Evolutionary conservation across 257 asterid genomes (phyloP).

Genomic region (Echium plantagineum): DNA sequence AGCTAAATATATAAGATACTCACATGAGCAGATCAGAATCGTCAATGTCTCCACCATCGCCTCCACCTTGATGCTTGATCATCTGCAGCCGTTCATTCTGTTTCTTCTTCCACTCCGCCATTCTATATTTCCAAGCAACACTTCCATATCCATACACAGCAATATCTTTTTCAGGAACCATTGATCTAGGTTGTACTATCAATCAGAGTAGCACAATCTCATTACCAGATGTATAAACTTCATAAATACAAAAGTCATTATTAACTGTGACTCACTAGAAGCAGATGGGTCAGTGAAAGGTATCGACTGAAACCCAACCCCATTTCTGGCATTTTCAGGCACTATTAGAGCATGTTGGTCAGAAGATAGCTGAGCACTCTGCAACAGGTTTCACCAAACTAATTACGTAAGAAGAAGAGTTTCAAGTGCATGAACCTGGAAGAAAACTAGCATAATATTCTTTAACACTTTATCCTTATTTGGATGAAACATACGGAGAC

Average conservation of each 20-base stretch:
- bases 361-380: slow-evolving; percentile 39
- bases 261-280: slow-evolving; percentile 32
- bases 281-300: slow-evolving; percentile 28
- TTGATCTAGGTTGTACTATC: slow-evolving; percentile 58
- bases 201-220: neutral
- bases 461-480: no score
- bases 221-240: neutral
- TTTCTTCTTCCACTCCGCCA: slow-evolving; percentile 99
- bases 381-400: slow-evolving; percentile 8
- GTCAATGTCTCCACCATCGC: slow-evolving; percentile 86
- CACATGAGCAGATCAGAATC: slow-evolving; percentile 37
- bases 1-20: slow-evolving; percentile 8
- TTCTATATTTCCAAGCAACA: slow-evolving; percentile 99
- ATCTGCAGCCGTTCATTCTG: slow-evolving; percentile 76
- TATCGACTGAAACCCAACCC: slow-evolving; percentile 26
- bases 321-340: slow-evolving; percentile 36
- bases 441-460: neutral
- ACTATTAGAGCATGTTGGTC: slow-evolving; percentile 55
- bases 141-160: slow-evolving; percentile 82
- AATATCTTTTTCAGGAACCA: slow-evolving; percentile 75
- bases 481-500: no score
- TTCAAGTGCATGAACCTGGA: neutral
- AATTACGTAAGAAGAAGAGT: neutral
- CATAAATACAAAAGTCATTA: neutral
- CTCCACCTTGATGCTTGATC: slow-evolving; percentile 87